Conservation (phyloP, 2,329 filamentous ascomycete species). For the Kalmusia sp. region DNA sequence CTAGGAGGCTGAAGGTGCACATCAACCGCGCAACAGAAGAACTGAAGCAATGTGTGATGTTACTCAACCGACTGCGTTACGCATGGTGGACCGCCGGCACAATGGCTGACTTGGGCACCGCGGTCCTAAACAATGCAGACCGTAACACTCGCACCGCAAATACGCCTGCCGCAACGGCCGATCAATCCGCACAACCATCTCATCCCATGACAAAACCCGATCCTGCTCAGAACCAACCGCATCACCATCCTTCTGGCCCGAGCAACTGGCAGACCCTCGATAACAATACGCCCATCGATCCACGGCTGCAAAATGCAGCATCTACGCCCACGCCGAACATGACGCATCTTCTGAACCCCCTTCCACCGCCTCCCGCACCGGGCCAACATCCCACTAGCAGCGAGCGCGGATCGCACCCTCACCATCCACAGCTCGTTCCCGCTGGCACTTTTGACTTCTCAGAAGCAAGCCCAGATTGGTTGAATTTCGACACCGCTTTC, state of each 20-base stretch:
- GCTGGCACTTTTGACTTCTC: constrained; percentile 35
- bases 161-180: constrained; percentile 34
- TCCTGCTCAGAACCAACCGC: constrained; percentile 22
- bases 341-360: constrained; percentile 38
- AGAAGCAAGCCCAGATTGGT: constrained; percentile 46
- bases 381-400: constrained; percentile 48
- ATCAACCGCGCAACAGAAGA: constrained; percentile 56
- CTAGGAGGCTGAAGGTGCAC: constrained; percentile 56
- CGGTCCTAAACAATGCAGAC: constrained; percentile 49
- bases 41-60: constrained; percentile 51
- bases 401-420: constrained; percentile 26
- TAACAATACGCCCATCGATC: constrained; percentile 36
- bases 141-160: constrained; percentile 44
- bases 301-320: constrained; percentile 33
- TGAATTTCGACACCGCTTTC: constrained; percentile 49
- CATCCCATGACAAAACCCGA: constrained; percentile 27
- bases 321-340: constrained; percentile 32
- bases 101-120: constrained; percentile 51
- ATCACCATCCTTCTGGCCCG: constrained; percentile 16
- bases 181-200: constrained; percentile 27
- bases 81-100: constrained; percentile 56
- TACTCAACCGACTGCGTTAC: constrained; percentile 53
- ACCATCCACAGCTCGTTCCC: constrained; percentile 10
- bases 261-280: constrained; percentile 27
- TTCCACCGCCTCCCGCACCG: constrained; percentile 32